Conservation (phyloP, 352 stramenopile genomes). For the Pythium sukuiense region DNA sequence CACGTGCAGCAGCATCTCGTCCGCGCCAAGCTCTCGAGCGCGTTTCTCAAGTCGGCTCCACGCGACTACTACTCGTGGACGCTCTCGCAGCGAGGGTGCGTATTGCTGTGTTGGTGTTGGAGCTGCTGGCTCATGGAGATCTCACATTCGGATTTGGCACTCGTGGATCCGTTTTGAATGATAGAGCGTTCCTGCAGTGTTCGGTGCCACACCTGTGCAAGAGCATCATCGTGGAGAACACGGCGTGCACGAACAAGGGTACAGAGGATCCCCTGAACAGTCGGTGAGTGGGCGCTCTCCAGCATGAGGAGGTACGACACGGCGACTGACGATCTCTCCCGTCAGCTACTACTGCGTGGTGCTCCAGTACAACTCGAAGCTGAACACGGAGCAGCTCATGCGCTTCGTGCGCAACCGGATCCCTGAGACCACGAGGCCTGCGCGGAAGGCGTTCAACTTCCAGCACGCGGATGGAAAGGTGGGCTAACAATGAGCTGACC, state of each 20-base stretch:
- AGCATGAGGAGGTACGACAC: background rate
- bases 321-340: background rate
- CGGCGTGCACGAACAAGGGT: constrained; percentile 57
- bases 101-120: background rate
- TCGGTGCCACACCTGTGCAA: constrained; percentile 80
- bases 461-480: constrained; percentile 75
- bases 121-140: background rate
- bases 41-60: constrained; percentile 63
- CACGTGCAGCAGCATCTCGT: constrained; percentile 51
- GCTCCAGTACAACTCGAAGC: constrained; percentile 84
- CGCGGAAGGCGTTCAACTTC: constrained; percentile 87
- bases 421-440: constrained; percentile 47
- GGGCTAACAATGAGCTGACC: constrained; percentile 1
- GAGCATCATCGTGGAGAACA: constrained; percentile 90
- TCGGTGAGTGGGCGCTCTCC: constrained; percentile 28
- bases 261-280: constrained; percentile 65
- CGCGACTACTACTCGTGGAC: constrained; percentile 79
- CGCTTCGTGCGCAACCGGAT: constrained; percentile 74
- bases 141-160: background rate
- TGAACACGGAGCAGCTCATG: constrained; percentile 81
- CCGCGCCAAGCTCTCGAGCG: constrained; percentile 48
- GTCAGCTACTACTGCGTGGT: constrained; percentile 84
- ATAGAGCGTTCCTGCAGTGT: constrained; percentile 66
- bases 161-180: background rate
- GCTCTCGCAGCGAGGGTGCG: constrained; percentile 59